Conservation (phyloP, 2,329 filamentous ascomycete species). For the Hymenoscyphus infarciens region DNA sequence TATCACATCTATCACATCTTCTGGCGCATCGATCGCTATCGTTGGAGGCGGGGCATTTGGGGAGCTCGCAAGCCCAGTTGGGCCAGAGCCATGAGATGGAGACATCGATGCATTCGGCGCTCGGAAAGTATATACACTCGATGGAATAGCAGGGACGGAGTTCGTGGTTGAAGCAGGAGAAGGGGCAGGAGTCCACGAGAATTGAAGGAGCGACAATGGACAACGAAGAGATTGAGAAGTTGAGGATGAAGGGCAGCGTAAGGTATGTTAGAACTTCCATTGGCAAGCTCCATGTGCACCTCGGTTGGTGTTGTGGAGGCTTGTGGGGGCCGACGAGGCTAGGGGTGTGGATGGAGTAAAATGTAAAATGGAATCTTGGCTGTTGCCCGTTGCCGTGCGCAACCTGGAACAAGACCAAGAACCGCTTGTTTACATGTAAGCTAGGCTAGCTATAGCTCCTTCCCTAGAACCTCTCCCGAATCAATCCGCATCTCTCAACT, state of each 20-base stretch:
- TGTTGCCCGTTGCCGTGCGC: neutral
- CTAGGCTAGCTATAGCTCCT: neutral
- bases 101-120: constrained; percentile 36
- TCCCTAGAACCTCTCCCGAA: neutral
- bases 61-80: constrained; percentile 32
- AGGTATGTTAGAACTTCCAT: neutral
- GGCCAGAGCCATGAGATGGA: constrained; percentile 34
- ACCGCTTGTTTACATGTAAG: neutral
- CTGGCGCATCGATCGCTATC: constrained; percentile 29
- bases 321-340: neutral
- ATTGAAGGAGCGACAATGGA: constrained; percentile 26
- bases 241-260: neutral
- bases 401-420: too few relatives aligned
- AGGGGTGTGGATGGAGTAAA: neutral
- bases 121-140: constrained; percentile 26
- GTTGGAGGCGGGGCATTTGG: constrained; percentile 29
- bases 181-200: constrained; percentile 11
- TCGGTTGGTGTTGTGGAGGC: neutral
- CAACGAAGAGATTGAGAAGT: neutral
- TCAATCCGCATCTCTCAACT: constrained; percentile 5
- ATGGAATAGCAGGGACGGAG: constrained; percentile 1
- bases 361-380: neutral
- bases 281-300: neutral
- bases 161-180: neutral
- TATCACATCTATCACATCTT: constrained; percentile 53